These are phyloP conservation scores for Flaveria sonorensis DNA, from an alignment of 129 eudicot genomes.

Conservation along the genomic window DNA sequence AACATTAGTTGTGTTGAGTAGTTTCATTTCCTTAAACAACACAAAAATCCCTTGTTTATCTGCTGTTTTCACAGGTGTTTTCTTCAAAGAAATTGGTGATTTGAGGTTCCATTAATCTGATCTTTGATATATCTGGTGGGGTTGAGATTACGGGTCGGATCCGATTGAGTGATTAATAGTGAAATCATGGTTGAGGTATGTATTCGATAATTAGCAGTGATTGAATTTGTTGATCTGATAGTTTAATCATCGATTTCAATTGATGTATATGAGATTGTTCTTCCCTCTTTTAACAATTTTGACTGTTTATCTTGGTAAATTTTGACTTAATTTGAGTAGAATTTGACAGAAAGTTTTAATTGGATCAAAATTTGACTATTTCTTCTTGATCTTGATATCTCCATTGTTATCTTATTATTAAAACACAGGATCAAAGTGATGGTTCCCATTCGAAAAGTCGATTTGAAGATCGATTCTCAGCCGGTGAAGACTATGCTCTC, in stretches of 20 bases:
- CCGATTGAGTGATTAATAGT: neutral
- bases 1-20: too few relatives aligned
- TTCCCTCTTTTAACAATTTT: neutral
- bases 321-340: neutral
- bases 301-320: neutral
- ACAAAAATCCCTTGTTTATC: neutral
- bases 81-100: too few relatives aligned
- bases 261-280: neutral
- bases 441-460: constrained; percentile 23
- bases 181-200: constrained; percentile 30
- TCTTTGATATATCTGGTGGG: neutral
- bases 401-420: neutral
- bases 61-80: too few relatives aligned
- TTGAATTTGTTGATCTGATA: neutral
- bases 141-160: neutral
- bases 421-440: constrained; percentile 42
- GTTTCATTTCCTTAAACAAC: constrained; percentile 21
- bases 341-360: too few relatives aligned
- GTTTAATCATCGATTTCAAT: too few relatives aligned
- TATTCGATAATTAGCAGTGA: neutral
- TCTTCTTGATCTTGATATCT: constrained; percentile 4
- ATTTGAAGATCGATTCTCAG: neutral
- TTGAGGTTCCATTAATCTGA: neutral
- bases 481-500: constrained; percentile 40
- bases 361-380: neutral